Percentiles rank a stretch among this genome's conserved stretches.
phyloP scores from a whole-genome alignment of 2,329 filamentous ascomycete species.

The Chalaropsis ovoidea region DNA sequence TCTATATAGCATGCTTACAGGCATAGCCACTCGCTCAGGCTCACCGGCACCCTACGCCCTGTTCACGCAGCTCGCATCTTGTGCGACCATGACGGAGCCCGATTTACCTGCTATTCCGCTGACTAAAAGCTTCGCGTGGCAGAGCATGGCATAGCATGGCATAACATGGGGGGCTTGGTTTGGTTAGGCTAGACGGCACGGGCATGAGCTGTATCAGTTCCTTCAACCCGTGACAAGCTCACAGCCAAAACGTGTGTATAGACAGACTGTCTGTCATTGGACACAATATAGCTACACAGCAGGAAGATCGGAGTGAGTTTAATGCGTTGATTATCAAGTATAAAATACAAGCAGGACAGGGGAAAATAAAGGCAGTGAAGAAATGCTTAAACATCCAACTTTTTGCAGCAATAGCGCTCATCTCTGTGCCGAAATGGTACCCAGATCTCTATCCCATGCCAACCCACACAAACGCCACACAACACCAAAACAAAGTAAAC shows the following conservation, averaged over 20 bases:
- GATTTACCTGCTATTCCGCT: background rate
- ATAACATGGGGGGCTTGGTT: background rate
- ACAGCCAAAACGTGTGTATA: background rate
- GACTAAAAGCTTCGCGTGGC: background rate
- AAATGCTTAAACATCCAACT: background rate
- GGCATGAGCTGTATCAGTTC: slow-evolving; percentile 3
- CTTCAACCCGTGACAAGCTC: background rate
- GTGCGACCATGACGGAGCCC: slow-evolving; percentile 8
- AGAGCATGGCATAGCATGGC: background rate
- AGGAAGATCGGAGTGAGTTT: too few species aligned
- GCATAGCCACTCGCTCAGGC: slow-evolving; percentile 1
- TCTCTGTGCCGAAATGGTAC: background rate
- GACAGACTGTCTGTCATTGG: too few species aligned
- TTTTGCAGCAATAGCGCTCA: background rate
- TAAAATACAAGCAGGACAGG: background rate
- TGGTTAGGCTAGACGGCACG: background rate
- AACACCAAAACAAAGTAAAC: background rate
- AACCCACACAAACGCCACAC: background rate
- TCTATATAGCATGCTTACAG: background rate
- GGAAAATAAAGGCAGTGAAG: background rate
- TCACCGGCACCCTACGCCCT: background rate
- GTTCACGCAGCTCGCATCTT: background rate
- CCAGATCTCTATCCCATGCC: background rate
- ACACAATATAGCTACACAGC: too few species aligned
- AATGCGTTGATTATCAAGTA: background rate